Conservation (phyloP, 2,329 filamentous ascomycete genomes). For the Phialophora verrucosa region DNA sequence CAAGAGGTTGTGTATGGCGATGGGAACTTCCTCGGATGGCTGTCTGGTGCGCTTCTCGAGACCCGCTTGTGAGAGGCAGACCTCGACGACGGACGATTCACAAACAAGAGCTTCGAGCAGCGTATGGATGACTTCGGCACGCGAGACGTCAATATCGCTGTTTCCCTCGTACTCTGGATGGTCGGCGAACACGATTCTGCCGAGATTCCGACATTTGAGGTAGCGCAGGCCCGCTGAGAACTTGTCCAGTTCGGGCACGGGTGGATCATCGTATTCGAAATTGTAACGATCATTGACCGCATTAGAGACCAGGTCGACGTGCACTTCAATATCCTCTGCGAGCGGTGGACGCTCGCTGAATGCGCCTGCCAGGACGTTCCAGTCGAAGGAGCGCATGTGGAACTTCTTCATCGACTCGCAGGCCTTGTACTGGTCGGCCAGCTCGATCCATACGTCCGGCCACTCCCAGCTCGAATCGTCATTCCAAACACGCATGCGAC, state of each 20-base stretch:
- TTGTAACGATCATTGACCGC: neutral
- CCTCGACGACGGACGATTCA: neutral
- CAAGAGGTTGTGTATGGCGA: neutral
- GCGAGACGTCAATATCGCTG: neutral
- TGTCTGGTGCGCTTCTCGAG: neutral
- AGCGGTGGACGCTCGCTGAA: neutral
- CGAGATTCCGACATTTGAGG: neutral
- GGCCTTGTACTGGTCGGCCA: neutral
- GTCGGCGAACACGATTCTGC: constrained; percentile 1
- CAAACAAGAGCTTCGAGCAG: neutral
- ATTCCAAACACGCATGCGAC: constrained; percentile 6
- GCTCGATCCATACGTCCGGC: constrained; percentile 2
- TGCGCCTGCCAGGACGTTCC: constrained; percentile 1
- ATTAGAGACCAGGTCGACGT: neutral
- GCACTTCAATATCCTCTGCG: neutral
- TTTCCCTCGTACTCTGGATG: neutral
- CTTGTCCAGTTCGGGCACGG: neutral
- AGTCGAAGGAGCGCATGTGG: constrained; percentile 3
- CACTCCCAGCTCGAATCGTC: neutral
- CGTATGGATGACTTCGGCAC: neutral
- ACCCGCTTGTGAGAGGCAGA: neutral
- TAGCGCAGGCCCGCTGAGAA: neutral
- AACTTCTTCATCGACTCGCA: constrained; percentile 6
- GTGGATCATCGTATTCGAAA: neutral
- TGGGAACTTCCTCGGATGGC: neutral